Percentiles rank a stretch among this genome's conserved stretches.
These are phyloP conservation scores for Pyronema omphalodes DNA, from an alignment of 495 filamentous ascomycete genomes.

Conservation along the genomic window DNA sequence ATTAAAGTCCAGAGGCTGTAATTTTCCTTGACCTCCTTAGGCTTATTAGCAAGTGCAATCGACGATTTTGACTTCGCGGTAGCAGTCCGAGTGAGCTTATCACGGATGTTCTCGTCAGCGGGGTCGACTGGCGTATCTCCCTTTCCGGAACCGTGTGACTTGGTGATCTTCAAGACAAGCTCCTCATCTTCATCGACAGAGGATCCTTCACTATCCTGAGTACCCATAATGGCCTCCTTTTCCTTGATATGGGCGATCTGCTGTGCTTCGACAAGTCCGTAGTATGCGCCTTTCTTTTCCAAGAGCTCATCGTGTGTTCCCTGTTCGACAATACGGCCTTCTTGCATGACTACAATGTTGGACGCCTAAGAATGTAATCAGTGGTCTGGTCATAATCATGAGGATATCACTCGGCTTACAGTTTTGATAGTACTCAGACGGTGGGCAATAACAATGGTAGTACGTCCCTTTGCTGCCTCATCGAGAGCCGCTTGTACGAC, in stretches of 20 bases:
- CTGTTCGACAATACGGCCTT: conserved; percentile 76
- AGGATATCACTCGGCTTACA: conserved; percentile 19
- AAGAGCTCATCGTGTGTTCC: conserved; percentile 61
- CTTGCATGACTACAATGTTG: conserved; percentile 85
- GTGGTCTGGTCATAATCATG: no score
- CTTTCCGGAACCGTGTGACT: conserved; percentile 12
- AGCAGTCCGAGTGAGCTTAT: conserved; percentile 40
- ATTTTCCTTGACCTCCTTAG: conserved; percentile 31
- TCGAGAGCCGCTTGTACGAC: conserved; percentile 89
- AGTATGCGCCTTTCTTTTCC: conserved; percentile 43
- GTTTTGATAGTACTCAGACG: conserved; percentile 83
- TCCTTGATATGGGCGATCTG: conserved; percentile 52
- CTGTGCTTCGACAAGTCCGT: conserved; percentile 62
- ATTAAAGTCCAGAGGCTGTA: conserved; percentile 71
- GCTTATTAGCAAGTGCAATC: conserved; percentile 39
- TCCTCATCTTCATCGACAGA: conserved; percentile 30
- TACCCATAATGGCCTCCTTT: conserved; percentile 26
- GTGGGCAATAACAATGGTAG: conserved; percentile 92
- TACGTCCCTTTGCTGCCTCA: conserved; percentile 69
- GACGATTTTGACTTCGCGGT: conserved; percentile 55
- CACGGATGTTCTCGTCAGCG: conserved; percentile 36
- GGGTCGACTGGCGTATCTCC: conserved; percentile 32
- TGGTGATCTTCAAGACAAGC: conserved; percentile 33
- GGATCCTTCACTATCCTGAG: conserved; percentile 30
- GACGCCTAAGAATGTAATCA: conserved; percentile 31